Base-by-base conservation (phyloP, 228 moss, liverwort and hornwort genomes). In the Sphagnum magellanicum region DNA sequence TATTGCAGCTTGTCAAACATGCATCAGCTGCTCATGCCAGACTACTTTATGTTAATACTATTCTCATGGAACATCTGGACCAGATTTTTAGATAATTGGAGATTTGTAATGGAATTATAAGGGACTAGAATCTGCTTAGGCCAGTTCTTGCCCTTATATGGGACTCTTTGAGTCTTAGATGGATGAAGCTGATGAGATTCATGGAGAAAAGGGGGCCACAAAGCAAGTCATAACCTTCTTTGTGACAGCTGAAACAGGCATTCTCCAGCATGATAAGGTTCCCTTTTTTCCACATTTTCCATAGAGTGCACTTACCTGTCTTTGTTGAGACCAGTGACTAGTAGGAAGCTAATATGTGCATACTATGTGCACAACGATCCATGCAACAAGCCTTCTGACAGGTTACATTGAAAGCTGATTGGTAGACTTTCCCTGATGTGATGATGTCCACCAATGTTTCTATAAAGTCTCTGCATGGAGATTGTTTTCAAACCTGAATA, bases 171-270 rank as follows among this genome's bases (percentile, higher is more conserved):
- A 3, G 32, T 32, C 32, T 32, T 32, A 83, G 74, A 57, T 71
- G 46, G 70, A 60, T 5, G 73, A 73, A 60, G 63, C 17, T 52
- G 53, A 64, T 51, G 58, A 61, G 14, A 6, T 61, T 13, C 58
- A 71, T 52, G 74, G 75, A 74, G 78, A 76, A 3, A 75, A 76
- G 51, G 48, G 67, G 52, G 70, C 66, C 52, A 14, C 74, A 15
- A 73, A 76, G 52, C 76, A 79, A 61, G 52, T 87, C 52, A 84
- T 72, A 66, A 89, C 80, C 16, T 86, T 90, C 58, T 94, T 98
- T 69, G 94, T 89, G 64, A 86, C 91, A n/a, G 87, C 89, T 49
- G 90, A 87, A 65, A 75, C 80, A 69, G 98, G 92, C 68, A 81
- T 94, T 49, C 74, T 87, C 57, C 78, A 74, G 70, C 81, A 90